Percentiles rank a stretch among this genome's conserved stretches.
These are phyloP conservation scores for Aureobasidium lini DNA, from an alignment of 2,329 filamentous ascomycete species.

Conservation along the genomic window DNA sequence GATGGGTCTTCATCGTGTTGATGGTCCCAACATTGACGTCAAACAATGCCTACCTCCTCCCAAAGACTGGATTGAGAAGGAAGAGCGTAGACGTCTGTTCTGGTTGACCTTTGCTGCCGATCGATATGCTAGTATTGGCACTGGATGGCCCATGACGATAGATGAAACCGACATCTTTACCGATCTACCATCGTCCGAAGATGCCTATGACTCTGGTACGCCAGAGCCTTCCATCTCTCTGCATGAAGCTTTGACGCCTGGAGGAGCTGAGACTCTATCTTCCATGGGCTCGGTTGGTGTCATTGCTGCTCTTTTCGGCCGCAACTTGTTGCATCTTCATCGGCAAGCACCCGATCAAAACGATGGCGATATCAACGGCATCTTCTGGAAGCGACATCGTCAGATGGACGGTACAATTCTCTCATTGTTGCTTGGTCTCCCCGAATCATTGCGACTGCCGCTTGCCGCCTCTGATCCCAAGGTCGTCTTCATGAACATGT, in stretches of 20 bases:
- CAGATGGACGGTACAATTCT: constrained; percentile 83
- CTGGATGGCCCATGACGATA: constrained; percentile 91
- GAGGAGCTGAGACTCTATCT: constrained; percentile 67
- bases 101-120: constrained; percentile 92
- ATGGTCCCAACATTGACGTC: constrained; percentile 75
- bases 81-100: constrained; percentile 85
- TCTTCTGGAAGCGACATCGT: constrained; percentile 92
- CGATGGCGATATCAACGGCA: constrained; percentile 80
- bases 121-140: constrained; percentile 89
- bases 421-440: constrained; percentile 78
- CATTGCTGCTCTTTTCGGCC: constrained; percentile 83
- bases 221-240: constrained; percentile 66
- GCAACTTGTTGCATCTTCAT: constrained; percentile 85
- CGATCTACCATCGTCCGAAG: constrained; percentile 74
- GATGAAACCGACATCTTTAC: constrained; percentile 89
- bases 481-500: constrained; percentile 91
- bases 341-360: constrained; percentile 61
- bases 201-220: constrained; percentile 74
- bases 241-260: constrained; percentile 59
- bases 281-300: constrained; percentile 73
- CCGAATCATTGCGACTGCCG: constrained; percentile 71
- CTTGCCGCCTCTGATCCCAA: constrained; percentile 69
- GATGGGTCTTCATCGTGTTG: constrained; percentile 85
- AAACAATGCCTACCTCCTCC: constrained; percentile 85
- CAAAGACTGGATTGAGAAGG: constrained; percentile 86